Evolutionary conservation across 2,329 filamentous ascomycete genomes (phyloP).

Genomic region (Hymenoscyphus infarciens): DNA sequence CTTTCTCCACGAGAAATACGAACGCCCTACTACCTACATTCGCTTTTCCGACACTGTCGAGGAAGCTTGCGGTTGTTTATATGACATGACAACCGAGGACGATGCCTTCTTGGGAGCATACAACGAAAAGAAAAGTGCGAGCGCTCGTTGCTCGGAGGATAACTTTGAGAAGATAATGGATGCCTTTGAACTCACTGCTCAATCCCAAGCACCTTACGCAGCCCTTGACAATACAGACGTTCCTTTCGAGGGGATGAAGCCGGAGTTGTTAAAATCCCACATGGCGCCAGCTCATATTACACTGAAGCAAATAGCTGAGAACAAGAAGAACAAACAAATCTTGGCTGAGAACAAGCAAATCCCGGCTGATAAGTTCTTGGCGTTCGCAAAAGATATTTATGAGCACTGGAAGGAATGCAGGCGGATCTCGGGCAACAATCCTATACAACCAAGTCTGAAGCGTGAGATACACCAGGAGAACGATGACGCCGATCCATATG

Average conservation of each 20-base stretch:
- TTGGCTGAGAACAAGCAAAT: constrained; percentile 37
- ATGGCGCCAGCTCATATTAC: constrained; percentile 38
- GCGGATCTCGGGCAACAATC: constrained; percentile 62
- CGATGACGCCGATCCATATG: constrained; percentile 94
- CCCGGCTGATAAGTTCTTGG: constrained; percentile 44
- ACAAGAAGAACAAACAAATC: no score
- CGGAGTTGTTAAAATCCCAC: constrained; percentile 35
- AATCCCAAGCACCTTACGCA: constrained; percentile 81
- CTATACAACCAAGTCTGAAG: constrained; percentile 77
- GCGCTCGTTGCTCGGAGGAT: constrained; percentile 74
- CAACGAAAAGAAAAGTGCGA: constrained; percentile 69
- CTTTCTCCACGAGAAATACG: constrained; percentile 59
- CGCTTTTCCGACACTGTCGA: constrained; percentile 98
- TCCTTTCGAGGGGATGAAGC: constrained; percentile 69
- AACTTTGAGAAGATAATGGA: constrained; percentile 93
- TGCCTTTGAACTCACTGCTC: constrained; percentile 85
- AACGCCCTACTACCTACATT: constrained; percentile 88
- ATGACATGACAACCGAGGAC: constrained; percentile 94
- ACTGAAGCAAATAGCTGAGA: no score
- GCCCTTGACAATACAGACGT: constrained; percentile 85
- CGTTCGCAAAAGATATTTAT: constrained; percentile 74
- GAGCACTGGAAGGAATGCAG: constrained; percentile 81
- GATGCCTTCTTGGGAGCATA: constrained; percentile 78
- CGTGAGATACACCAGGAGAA: constrained; percentile 92
- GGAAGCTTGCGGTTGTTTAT: constrained; percentile 83